Evolutionary conservation across 2,329 filamentous ascomycete species (phyloP), one percentile per base, ranked within the genome.

Genomic region (Canariomyces notabilis): DNA sequence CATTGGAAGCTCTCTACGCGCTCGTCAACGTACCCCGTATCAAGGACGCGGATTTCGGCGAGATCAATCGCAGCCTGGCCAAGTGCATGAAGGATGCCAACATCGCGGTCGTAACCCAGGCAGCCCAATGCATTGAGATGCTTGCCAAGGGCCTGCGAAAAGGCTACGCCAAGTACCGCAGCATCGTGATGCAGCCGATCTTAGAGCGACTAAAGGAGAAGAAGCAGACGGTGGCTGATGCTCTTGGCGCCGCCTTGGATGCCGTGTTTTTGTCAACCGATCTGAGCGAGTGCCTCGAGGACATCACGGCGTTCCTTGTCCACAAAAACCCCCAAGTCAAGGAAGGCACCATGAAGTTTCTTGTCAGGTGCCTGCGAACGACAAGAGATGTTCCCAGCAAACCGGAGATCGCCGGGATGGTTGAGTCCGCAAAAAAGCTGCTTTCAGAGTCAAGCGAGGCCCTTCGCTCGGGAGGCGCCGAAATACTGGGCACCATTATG

Each of bases 51-150:
- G 85, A 88, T 44, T 97, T 89, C 61, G 80, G 84, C 63, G 91
- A 97, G 59, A 77, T 97, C 56, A 81, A 87, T 46, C 79, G 87
- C 50, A 84, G 81, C 4, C 75, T 97, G 44, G 91, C 93, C 36
- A 98, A 97, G 67, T 89, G 82, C 58, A 98, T 98, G 93, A 98
- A 98, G 67, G 94, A 98, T 58, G 93, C 94, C 58, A 98, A 98
- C 62, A 85, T 98, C 56, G 85, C 88, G 5, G 93, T 97, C 39
- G 93, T 96, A 16, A 93, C 86, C 2, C 84, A 93, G 54, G 91
- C 94, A 5, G 93, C 91, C 2, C 90, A 94, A 59, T 95, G 91
- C 66, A 85, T 96, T 26, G 90, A 97, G 60, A 77, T 86, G 21
- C 72, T 98, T 20, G 91, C 90, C 37, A 93, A 88, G 59, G 93